Evolutionary conservation across 352 stramenopile species (phyloP).

Genomic region (Pythium phragmiticola): DNA sequence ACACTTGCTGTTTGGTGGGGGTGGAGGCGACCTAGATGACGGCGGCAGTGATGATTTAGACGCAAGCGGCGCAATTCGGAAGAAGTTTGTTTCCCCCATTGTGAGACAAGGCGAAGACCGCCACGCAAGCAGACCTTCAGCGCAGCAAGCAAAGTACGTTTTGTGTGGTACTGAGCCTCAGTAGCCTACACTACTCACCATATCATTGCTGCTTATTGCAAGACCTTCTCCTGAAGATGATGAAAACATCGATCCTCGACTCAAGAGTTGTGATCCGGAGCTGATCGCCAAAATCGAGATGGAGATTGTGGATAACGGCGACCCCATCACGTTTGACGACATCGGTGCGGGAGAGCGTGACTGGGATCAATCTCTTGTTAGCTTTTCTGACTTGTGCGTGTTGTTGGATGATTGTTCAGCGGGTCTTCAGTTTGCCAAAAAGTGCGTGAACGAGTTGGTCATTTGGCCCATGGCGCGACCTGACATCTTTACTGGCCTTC

Average conservation of each 20-base stretch:
- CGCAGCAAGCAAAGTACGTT: conserved; percentile 21
- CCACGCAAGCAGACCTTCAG: conserved; percentile 5
- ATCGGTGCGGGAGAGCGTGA: conserved; percentile 74
- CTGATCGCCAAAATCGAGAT: conserved; percentile 96
- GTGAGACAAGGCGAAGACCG: conserved; percentile 35
- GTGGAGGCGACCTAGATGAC: conserved; percentile 8
- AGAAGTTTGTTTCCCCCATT: conserved; percentile 72
- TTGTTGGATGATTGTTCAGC: conserved; percentile 41
- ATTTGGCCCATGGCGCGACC: conserved; percentile 98
- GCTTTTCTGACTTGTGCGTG: not conserved
- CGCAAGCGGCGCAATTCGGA: conserved; percentile 40
- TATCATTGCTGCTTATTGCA: not conserved
- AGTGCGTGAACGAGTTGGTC: conserved; percentile 97
- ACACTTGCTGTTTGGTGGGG: conserved; percentile 53
- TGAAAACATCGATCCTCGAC: conserved; percentile 91
- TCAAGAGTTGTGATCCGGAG: conserved; percentile 93
- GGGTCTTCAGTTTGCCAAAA: conserved; percentile 96
- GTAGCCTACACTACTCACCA: not conserved
- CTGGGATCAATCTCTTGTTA: not conserved
- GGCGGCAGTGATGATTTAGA: conserved; percentile 31
- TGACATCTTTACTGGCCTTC: conserved; percentile 97
- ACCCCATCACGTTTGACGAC: conserved; percentile 96
- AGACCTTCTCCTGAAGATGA: conserved; percentile 30
- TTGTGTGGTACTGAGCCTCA: not conserved
- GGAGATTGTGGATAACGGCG: conserved; percentile 95